Conservation (phyloP, 805 yeast species). For the Saturnispora dispora region DNA sequence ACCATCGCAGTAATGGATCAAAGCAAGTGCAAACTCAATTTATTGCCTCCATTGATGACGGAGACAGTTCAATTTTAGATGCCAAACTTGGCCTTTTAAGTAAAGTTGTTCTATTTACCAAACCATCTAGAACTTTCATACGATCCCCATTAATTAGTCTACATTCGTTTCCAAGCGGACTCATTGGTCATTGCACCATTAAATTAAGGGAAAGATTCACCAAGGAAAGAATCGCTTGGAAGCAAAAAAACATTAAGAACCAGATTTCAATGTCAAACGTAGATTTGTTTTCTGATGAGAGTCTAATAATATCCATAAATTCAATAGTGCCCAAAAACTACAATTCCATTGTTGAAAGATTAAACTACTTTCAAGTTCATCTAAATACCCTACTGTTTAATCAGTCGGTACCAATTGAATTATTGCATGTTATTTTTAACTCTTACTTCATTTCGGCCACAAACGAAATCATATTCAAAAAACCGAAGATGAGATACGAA, state of each 20-base stretch:
- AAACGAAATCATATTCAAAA: conserved; percentile 2
- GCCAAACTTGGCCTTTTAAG: not conserved
- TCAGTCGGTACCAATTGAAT: conserved; percentile 7
- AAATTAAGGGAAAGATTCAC: not conserved
- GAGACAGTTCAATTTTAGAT: not conserved
- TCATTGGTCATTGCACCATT: not conserved
- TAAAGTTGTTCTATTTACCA: not conserved
- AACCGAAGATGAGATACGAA: conserved; percentile 7
- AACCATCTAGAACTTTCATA: conserved; percentile 3
- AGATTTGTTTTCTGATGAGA: not conserved
- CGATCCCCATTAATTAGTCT: not conserved
- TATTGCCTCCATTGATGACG: not conserved
- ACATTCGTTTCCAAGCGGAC: not conserved
- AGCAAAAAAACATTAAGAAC: not conserved
- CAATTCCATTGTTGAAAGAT: conserved; percentile 10
- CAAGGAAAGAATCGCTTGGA: conserved; percentile 1
- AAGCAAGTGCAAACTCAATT: not conserved
- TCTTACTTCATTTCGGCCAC: conserved; percentile 7
- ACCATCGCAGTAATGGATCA: not conserved
- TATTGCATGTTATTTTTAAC: conserved; percentile 7
- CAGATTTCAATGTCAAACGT: not conserved
- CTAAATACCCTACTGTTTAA: conserved; percentile 6
- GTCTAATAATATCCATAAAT: not conserved
- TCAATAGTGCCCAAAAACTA: conserved; percentile 4
- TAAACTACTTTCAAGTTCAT: conserved; percentile 7